Evolutionary conservation across 2,329 filamentous ascomycete genomes (phyloP), one percentile per base, ranked within the genome.

Genomic region (Oidium heveae): DNA sequence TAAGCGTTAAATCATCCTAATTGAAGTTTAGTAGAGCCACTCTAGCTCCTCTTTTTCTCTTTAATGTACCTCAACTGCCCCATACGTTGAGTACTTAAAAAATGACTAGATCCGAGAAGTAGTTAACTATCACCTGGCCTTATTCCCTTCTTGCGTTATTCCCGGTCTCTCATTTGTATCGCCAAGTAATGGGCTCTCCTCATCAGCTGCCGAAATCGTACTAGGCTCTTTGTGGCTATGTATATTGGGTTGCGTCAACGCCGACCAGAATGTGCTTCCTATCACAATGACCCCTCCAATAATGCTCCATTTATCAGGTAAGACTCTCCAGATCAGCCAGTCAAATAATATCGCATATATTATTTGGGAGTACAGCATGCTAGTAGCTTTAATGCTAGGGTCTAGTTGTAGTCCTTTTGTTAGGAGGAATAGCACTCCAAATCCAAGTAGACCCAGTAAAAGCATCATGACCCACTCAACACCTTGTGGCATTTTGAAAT

Each of bases 401-500:
- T 65, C 63, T n/a, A 62, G 50, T 44, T 73, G 70, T 53, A 95
- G 68, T 0, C 86, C 87, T 0, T 79, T 75, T 0, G 88, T 93
- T 32, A 93, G 70, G n/a, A 93, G 71, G 60, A 88, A 87, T 73
- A 94, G 88, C 74, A 91, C 81, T 15, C 82, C 66, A 63, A 94
- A 91, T 0, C 88, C 88, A 57, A 81, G 79, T 0, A 78, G 63
- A 0, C 84, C 85, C 1, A 94, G 69, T 18, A 79, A 73, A 0
- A 79, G 52, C 13, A 95, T 68, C n/a, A 87, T 72, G 0, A 70
- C 65, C 82, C 84, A 89, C 34, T 65, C 60, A 3, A 57, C 66
- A 2, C 70, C 68, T 0, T 67, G 61, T 0, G 75, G 74, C 39
- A 64, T 24, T 61, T 65, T 64, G 72, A 64, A 75, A 9, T 65